A percentile compares a stretch with the other conserved stretches of the same genome.
These are phyloP conservation scores for Colletotrichum higginsianum DNA, from an alignment of 2,329 filamentous ascomycete genomes.

Conservation along the genomic window DNA sequence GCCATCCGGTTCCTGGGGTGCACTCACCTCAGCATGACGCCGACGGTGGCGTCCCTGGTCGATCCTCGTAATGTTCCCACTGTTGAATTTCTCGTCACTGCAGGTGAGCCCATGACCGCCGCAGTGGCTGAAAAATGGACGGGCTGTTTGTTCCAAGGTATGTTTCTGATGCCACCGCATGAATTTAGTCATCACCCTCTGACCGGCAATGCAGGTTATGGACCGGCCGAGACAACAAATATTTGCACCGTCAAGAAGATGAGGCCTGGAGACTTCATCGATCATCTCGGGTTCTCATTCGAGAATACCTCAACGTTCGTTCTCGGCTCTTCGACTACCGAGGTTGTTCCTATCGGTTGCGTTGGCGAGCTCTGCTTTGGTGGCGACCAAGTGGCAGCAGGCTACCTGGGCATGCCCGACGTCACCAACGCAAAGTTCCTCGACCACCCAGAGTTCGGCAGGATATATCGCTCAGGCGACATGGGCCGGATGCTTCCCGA, in stretches of 20 bases:
- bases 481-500: conserved; percentile 84
- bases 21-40: conserved; percentile 88
- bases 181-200: background rate
- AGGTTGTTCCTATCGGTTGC: conserved; percentile 76
- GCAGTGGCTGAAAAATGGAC: conserved; percentile 80
- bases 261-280: conserved; percentile 69
- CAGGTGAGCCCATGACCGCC: conserved; percentile 84
- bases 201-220: conserved; percentile 68
- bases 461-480: conserved; percentile 87
- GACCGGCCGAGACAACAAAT: conserved; percentile 89
- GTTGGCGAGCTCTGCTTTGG: conserved; percentile 90
- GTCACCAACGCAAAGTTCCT: conserved; percentile 79
- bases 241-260: conserved; percentile 85
- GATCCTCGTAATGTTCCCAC: conserved; percentile 76
- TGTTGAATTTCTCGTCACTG: conserved; percentile 84
- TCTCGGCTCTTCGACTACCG: conserved; percentile 60
- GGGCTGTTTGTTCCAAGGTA: conserved; percentile 79
- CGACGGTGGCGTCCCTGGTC: conserved; percentile 85
- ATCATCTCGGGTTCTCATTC: conserved; percentile 83
- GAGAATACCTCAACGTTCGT: conserved; percentile 84
- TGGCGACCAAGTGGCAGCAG: conserved; percentile 83
- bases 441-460: conserved; percentile 76
- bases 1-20: conserved; percentile 75
- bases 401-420: conserved; percentile 78
- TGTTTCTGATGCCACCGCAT: background rate